Conservation (phyloP, 192 early-diverging fungal genomes). For the Rhizophagus prolifer region DNA sequence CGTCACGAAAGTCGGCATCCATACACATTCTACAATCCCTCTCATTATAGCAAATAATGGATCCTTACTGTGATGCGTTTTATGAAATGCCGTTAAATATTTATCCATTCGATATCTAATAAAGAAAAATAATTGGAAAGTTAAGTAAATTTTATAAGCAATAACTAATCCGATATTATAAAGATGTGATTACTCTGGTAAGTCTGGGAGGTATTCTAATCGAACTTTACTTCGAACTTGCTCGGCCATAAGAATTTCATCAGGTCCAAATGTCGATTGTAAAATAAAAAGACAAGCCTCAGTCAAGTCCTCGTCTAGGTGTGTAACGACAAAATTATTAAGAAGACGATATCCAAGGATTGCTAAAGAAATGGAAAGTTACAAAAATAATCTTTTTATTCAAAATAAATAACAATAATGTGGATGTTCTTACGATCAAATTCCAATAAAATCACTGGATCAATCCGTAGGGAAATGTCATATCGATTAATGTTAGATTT, state of each 20-base stretch:
- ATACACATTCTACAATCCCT: slow-evolving; percentile 2
- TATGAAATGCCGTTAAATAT: not conserved
- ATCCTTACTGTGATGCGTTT: not conserved
- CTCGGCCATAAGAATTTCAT: slow-evolving; percentile 29
- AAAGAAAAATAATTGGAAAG: not conserved
- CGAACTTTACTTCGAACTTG: slow-evolving; percentile 33
- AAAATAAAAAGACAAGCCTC: slow-evolving; percentile 8
- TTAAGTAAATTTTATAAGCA: not conserved
- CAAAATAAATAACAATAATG: not conserved
- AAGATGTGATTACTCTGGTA: not conserved
- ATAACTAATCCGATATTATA: not conserved
- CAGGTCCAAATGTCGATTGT: slow-evolving; percentile 30
- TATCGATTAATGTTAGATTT: slow-evolving; percentile 18
- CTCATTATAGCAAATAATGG: not conserved
- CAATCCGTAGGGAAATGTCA: not conserved
- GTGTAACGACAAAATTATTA: too few relatives aligned
- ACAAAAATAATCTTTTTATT: not conserved
- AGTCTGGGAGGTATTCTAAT: slow-evolving; percentile 16
- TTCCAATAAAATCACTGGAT: not conserved
- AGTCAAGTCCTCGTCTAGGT: not conserved
- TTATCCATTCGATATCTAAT: not conserved
- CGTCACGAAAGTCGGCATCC: not conserved
- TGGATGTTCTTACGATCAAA: not conserved
- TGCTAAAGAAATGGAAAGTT: not conserved
- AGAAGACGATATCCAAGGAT: not conserved